These are phyloP conservation scores for Penicillium psychrosexuale DNA, from an alignment of 2,329 filamentous ascomycete genomes.

Conservation along the genomic window DNA sequence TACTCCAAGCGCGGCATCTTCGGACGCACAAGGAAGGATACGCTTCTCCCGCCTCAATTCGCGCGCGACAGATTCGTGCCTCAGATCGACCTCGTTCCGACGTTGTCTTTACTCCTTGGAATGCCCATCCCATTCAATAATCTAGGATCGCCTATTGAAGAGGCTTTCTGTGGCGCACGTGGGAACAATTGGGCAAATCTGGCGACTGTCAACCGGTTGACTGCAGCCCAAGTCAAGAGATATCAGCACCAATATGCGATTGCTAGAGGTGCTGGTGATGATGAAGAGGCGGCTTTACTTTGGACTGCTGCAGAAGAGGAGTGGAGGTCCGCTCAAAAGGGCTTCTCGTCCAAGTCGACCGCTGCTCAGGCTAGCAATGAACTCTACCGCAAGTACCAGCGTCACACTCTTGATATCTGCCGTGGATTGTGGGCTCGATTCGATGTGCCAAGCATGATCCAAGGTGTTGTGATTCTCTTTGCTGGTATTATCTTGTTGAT, in stretches of 20 bases:
- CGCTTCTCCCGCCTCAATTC: slow-evolving; percentile 56
- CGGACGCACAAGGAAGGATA: slow-evolving; percentile 66
- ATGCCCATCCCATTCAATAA: slow-evolving; percentile 96
- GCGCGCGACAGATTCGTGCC: slow-evolving; percentile 71
- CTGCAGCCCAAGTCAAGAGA: slow-evolving; percentile 80
- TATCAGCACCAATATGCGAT: slow-evolving; percentile 82
- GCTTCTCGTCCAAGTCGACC: slow-evolving; percentile 35
- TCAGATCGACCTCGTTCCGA: slow-evolving; percentile 95
- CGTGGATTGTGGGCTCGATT: slow-evolving; percentile 89
- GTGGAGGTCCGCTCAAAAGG: slow-evolving; percentile 48
- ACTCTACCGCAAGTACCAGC: slow-evolving; percentile 71
- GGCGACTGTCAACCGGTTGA: slow-evolving; percentile 70
- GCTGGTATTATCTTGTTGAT: slow-evolving; percentile 66
- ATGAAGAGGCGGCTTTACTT: slow-evolving; percentile 53
- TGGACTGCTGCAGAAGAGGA: slow-evolving; percentile 60
- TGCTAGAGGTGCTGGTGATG: slow-evolving; percentile 66
- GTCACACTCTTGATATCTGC: slow-evolving; percentile 73
- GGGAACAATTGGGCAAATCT: slow-evolving; percentile 74
- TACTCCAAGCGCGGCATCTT: slow-evolving; percentile 87
- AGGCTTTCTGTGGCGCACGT: slow-evolving; percentile 74
- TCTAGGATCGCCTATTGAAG: slow-evolving; percentile 85
- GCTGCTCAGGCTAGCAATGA: slow-evolving; percentile 47
- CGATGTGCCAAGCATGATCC: slow-evolving; percentile 78
- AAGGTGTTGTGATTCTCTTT: slow-evolving; percentile 70
- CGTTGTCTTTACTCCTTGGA: slow-evolving; percentile 79